These are phyloP conservation scores for Pythium phragmitis DNA, from an alignment of 352 stramenopile genomes.

Conservation along the genomic window DNA sequence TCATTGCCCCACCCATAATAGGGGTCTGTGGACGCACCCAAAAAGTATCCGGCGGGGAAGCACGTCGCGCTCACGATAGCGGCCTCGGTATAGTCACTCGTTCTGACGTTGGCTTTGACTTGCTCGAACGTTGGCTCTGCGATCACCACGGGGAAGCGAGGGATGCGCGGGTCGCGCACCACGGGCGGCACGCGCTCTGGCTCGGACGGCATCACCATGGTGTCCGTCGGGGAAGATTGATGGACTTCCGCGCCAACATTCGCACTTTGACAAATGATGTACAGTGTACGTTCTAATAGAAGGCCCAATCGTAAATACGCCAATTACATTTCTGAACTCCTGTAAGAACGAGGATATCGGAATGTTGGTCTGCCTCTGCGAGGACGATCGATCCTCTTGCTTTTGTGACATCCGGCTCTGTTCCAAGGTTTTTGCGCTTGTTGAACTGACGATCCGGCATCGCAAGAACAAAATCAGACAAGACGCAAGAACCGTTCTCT, in stretches of 20 bases:
- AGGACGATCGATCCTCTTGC: slow-evolving; percentile 27
- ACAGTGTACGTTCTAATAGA: not conserved
- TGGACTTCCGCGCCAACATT: slow-evolving; percentile 4
- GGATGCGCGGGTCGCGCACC: slow-evolving; percentile 58
- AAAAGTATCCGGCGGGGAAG: slow-evolving; percentile 73
- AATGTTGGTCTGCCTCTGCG: slow-evolving; percentile 27
- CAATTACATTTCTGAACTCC: not conserved
- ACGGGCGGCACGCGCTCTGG: slow-evolving; percentile 38
- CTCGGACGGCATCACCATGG: slow-evolving; percentile 22
- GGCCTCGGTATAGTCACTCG: slow-evolving; percentile 45
- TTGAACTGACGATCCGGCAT: slow-evolving; percentile 11
- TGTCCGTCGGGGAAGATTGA: not conserved
- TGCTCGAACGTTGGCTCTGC: slow-evolving; percentile 59
- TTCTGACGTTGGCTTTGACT: slow-evolving; percentile 54
- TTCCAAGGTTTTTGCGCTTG: slow-evolving; percentile 11
- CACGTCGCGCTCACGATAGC: slow-evolving; percentile 40
- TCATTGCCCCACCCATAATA: too few species aligned
- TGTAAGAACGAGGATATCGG: slow-evolving; percentile 12
- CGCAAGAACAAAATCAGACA: too few species aligned
- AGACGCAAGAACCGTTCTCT: slow-evolving; percentile 1
- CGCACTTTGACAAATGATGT: slow-evolving; percentile 1
- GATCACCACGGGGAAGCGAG: slow-evolving; percentile 69
- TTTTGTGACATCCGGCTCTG: slow-evolving; percentile 25
- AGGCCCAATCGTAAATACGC: slow-evolving; percentile 4
- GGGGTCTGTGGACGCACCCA: slow-evolving; percentile 37